A percentile compares a stretch with the other conserved stretches of the same genome.
These are phyloP conservation scores for Linum usitatissimum DNA, from an alignment of 345 rosid species.

Conservation along the genomic window DNA sequence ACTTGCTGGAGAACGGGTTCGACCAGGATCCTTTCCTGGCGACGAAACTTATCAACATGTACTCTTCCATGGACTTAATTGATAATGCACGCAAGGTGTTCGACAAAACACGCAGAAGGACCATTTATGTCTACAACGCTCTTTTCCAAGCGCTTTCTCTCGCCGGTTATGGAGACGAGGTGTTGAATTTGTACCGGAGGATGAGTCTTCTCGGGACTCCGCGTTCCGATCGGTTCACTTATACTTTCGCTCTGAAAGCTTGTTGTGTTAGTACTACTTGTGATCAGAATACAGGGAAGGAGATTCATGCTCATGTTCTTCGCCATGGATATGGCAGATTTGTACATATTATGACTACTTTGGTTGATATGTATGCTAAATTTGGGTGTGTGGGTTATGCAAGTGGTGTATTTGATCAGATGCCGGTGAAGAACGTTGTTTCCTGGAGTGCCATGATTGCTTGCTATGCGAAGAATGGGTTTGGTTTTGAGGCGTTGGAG, in stretches of 20 bases:
- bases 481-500: not conserved
- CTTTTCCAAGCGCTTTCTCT: conserved; percentile 63
- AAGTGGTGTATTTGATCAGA: not conserved
- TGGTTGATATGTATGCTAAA: conserved; percentile 22
- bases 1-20: conserved; percentile 53
- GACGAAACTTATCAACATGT: conserved; percentile 73
- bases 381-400: conserved; percentile 14
- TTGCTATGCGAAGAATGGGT: conserved; percentile 1
- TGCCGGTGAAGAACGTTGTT: not conserved
- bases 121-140: conserved; percentile 80
- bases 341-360: conserved; percentile 41
- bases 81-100: conserved; percentile 68
- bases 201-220: conserved; percentile 47
- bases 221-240: conserved; percentile 67
- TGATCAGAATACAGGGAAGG: conserved; percentile 44
- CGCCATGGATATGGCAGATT: conserved; percentile 43
- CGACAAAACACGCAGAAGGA: conserved; percentile 63
- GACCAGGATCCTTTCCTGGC: conserved; percentile 90
- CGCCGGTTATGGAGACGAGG: conserved; percentile 71
- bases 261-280: conserved; percentile 49
- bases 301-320: conserved; percentile 69
- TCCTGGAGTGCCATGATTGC: conserved; percentile 5
- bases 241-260: conserved; percentile 76
- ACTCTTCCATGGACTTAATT: conserved; percentile 39
- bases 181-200: conserved; percentile 44